Evolutionary conservation across 2,329 filamentous ascomycete species (phyloP).

Genomic region (Cercospora janseana): DNA sequence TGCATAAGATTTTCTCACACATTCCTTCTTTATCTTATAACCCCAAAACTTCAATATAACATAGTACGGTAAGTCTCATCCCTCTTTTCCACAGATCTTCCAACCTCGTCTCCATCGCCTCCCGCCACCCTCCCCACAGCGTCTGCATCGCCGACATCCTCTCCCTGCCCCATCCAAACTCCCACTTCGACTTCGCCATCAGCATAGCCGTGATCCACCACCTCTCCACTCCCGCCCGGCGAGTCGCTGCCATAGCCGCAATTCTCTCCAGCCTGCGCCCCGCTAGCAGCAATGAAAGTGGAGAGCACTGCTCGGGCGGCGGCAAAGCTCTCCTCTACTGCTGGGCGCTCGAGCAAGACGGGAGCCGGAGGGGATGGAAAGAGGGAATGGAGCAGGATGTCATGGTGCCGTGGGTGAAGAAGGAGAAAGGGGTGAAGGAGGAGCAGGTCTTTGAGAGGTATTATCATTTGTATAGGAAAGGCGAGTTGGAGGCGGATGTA

Average conservation of each 20-base stretch:
- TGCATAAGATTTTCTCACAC: background rate
- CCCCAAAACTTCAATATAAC: background rate
- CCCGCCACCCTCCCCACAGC: slow-evolving; percentile 59
- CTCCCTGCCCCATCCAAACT: slow-evolving; percentile 69
- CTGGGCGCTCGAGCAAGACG: slow-evolving; percentile 91
- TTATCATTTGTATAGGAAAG: slow-evolving; percentile 86
- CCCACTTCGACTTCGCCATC: slow-evolving; percentile 79
- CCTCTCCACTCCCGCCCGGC: slow-evolving; percentile 71
- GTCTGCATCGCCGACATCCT: slow-evolving; percentile 79
- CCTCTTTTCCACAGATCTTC: slow-evolving; percentile 50
- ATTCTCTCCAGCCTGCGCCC: slow-evolving; percentile 65
- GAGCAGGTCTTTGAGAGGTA: slow-evolving; percentile 75
- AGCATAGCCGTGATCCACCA: slow-evolving; percentile 95
- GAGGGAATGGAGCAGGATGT: slow-evolving; percentile 81
- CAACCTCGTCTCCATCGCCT: slow-evolving; percentile 59
- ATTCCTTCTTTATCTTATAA: background rate
- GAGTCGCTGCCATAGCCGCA: slow-evolving; percentile 68
- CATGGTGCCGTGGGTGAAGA: slow-evolving; percentile 86
- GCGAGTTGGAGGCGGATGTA: slow-evolving; percentile 82
- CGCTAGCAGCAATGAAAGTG: too few species aligned
- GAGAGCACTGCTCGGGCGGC: too few species aligned
- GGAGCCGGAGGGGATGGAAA: slow-evolving; percentile 84
- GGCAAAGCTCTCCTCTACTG: slow-evolving; percentile 82
- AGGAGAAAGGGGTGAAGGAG: slow-evolving; percentile 25
- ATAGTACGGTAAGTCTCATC: slow-evolving; percentile 23